A percentile compares a stretch with the other conserved stretches of the same genome.
These are phyloP conservation scores for Bipolaris victoriae DNA, from an alignment of 2,329 filamentous ascomycete genomes.

Conservation along the genomic window DNA sequence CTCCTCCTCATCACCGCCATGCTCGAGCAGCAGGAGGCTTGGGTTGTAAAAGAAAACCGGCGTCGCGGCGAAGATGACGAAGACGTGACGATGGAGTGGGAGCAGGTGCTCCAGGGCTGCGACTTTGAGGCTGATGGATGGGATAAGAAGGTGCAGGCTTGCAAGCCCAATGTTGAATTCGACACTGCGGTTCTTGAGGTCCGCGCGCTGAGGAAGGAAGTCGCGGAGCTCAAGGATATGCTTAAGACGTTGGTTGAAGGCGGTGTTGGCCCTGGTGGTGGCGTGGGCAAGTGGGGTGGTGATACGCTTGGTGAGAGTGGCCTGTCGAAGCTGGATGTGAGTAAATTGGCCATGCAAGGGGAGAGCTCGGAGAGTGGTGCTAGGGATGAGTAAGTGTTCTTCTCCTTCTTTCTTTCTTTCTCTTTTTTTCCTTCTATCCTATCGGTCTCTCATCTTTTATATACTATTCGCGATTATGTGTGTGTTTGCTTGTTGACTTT, in stretches of 20 bases:
- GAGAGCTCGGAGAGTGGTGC: conserved; percentile 36
- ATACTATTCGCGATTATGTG: neutral
- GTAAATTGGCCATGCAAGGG: conserved; percentile 18
- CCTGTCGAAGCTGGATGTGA: conserved; percentile 27
- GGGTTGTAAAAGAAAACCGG: conserved; percentile 73
- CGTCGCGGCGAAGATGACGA: conserved; percentile 86
- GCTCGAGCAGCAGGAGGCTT: conserved; percentile 55
- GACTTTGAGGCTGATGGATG: conserved; percentile 87
- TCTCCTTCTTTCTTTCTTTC: neutral
- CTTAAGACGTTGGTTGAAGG: conserved; percentile 34
- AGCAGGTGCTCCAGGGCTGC: conserved; percentile 73
- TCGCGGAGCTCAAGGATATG: conserved; percentile 54
- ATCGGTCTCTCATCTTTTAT: neutral
- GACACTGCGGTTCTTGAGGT: conserved; percentile 76
- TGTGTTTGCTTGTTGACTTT: conserved; percentile 8
- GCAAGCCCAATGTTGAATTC: conserved; percentile 80
- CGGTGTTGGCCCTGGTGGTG: conserved; percentile 6
- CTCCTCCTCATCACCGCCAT: conserved; percentile 79
- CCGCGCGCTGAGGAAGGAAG: conserved; percentile 52
- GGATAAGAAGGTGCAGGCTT: conserved; percentile 77
- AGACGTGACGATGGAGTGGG: conserved; percentile 89
- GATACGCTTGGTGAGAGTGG: conserved; percentile 41
- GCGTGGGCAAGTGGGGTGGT: conserved; percentile 30
- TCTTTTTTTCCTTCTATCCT: neutral
- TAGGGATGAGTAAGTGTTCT: conserved; percentile 29